These are phyloP conservation scores for Collybia sp. DNA, from an alignment of 768 basidiomycete genomes.

Conservation along the genomic window DNA sequence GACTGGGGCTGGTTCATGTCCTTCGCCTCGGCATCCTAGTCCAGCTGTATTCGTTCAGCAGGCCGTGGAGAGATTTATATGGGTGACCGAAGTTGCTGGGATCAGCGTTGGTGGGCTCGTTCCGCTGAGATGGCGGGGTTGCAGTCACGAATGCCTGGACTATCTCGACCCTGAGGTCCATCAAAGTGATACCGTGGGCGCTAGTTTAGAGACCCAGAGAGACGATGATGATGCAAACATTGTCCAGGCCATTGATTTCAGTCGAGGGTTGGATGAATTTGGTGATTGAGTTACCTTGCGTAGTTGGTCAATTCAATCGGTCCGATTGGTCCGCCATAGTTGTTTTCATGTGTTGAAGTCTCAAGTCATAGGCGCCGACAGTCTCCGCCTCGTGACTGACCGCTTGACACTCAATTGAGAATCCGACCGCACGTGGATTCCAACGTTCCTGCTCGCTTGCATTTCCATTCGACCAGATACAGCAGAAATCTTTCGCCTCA, in stretches of 20 bases:
- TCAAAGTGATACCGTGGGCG: not conserved
- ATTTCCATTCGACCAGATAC: no score
- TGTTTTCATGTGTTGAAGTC: no score
- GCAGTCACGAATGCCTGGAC: conserved; percentile 54
- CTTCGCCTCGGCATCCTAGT: conserved; percentile 38
- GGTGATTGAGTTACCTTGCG: conserved; percentile 3
- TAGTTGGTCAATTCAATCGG: no score
- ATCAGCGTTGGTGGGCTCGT: conserved; percentile 47
- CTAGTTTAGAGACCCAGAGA: conserved; percentile 11
- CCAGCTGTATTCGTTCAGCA: conserved; percentile 44
- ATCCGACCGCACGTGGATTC: no score
- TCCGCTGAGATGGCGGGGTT: conserved; percentile 68
- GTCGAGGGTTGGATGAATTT: conserved; percentile 7
- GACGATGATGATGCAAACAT: conserved; percentile 3
- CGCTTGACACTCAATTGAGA: no score
- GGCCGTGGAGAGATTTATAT: conserved; percentile 60
- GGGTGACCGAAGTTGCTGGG: conserved; percentile 54
- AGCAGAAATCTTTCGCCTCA: no score
- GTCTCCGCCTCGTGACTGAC: no score
- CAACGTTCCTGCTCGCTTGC: no score
- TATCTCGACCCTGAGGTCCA: conserved; percentile 38
- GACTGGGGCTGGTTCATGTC: conserved; percentile 39
- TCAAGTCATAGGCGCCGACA: no score
- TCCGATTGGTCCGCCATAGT: no score
- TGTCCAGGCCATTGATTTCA: conserved; percentile 4